Conservation (phyloP, 352 stramenopile genomes). For the Aphanomyces stellatus region DNA sequence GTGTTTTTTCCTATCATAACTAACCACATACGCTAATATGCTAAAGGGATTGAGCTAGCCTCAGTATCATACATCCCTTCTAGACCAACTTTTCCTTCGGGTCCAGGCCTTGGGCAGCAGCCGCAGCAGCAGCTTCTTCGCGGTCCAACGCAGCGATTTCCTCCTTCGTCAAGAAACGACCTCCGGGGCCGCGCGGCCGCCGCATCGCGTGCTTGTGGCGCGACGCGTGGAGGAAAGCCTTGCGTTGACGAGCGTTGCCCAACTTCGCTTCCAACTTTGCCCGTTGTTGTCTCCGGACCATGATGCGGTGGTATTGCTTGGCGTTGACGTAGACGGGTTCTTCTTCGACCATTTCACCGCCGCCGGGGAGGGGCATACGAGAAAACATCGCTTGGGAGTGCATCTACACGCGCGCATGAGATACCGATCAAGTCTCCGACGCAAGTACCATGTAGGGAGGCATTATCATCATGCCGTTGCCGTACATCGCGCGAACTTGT, state of each 20-base stretch:
- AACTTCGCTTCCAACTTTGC: conserved; percentile 83
- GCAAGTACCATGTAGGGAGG: conserved; percentile 62
- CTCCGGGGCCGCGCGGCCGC: conserved; percentile 66
- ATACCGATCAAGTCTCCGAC: not conserved
- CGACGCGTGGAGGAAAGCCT: conserved; percentile 81
- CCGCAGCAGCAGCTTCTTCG: conserved; percentile 12
- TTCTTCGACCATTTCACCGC: conserved; percentile 58
- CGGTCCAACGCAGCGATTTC: conserved; percentile 61
- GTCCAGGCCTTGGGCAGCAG: not conserved
- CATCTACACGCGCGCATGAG: conserved; percentile 23
- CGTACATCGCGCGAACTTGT: conserved; percentile 76
- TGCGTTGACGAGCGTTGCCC: conserved; percentile 63
- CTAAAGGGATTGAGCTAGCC: not conserved
- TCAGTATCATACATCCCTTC: not conserved
- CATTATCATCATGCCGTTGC: conserved; percentile 70
- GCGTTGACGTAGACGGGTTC: conserved; percentile 86
- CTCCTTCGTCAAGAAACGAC: conserved; percentile 75
- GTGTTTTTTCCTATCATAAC: not conserved
- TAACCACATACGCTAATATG: not conserved
- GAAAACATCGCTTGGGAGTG: conserved; percentile 33
- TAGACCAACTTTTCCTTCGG: conserved; percentile 19
- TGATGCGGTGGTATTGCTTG: conserved; percentile 87
- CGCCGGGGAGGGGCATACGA: conserved; percentile 33
- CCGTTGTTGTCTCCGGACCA: conserved; percentile 79
- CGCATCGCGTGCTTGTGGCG: conserved; percentile 84